phyloP scores from a whole-genome alignment of 1,284 basidiomycete genomes.

The Fomitopsis palustris region DNA sequence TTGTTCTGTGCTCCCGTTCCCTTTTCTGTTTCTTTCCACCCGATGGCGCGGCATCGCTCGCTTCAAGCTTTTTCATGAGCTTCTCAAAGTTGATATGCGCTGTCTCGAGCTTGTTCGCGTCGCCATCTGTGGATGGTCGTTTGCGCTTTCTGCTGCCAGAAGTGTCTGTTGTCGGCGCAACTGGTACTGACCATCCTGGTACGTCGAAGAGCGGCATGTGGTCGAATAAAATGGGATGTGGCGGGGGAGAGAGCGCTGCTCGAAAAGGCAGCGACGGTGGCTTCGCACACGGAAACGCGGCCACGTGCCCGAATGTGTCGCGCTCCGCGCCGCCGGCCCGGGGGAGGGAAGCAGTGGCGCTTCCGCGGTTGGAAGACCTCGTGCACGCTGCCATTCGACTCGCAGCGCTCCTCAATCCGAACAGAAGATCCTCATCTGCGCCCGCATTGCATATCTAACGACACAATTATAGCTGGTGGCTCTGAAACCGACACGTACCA shows the following conservation, averaged over 20 bases:
- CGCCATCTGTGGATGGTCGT: constrained; percentile 33
- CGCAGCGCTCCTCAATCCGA: too few species aligned
- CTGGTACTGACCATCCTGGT: constrained; percentile 65
- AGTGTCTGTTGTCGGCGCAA: constrained; percentile 38
- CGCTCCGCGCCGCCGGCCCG: background rate
- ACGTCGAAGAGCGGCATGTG: constrained; percentile 62
- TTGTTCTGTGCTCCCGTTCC: constrained; percentile 8
- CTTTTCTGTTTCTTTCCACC: constrained; percentile 16
- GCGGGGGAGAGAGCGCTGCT: background rate
- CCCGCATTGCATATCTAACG: too few species aligned
- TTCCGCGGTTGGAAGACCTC: too few species aligned
- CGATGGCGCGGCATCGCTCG: constrained; percentile 8
- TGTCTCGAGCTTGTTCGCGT: constrained; percentile 28
- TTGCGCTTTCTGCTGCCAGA: constrained; percentile 63
- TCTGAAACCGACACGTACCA: too few species aligned
- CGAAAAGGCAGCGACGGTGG: background rate
- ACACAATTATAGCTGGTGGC: too few species aligned
- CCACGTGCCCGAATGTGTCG: background rate
- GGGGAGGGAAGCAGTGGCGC: too few species aligned
- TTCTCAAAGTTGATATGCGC: constrained; percentile 76
- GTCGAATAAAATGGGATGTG: background rate
- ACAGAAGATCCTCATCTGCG: too few species aligned
- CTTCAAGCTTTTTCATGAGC: constrained; percentile 62
- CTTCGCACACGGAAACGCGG: background rate
- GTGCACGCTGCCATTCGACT: background rate